Evolutionary conservation across 176 grass and related monocot genomes (phyloP).

Genomic region (Oryza glumipatula): DNA sequence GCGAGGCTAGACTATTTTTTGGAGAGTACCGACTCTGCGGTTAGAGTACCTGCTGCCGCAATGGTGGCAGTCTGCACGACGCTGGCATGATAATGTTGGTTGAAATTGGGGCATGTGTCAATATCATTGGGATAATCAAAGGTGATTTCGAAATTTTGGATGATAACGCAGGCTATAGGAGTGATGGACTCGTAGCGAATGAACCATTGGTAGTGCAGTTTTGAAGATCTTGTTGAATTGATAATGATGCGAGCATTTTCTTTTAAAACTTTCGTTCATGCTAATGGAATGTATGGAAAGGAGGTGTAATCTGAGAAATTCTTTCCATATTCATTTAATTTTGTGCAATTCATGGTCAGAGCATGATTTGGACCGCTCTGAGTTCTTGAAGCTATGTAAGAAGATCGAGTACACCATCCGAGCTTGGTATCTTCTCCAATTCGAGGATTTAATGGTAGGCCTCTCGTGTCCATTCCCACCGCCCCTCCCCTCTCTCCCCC

Average conservation of each 20-base stretch:
- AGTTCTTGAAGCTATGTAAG: conserved; percentile 84
- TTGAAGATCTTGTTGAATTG: not conserved
- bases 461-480: not conserved
- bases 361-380: conserved; percentile 48
- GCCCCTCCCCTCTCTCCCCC: no score
- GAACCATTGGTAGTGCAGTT: not conserved
- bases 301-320: not conserved
- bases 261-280: not conserved
- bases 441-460: conserved; percentile 74
- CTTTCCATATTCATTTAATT: not conserved
- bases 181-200: not conserved
- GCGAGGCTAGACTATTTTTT: not conserved
- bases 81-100: not conserved
- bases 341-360: conserved; percentile 33
- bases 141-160: not conserved
- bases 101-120: not conserved
- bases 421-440: conserved; percentile 80
- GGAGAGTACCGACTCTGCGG: not conserved
- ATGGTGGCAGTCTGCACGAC: not conserved
- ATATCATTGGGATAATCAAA: not conserved
- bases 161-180: not conserved
- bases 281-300: not conserved
- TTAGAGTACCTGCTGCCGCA: no score
- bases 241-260: not conserved
- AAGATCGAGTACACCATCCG: conserved; percentile 76